Conservation (phyloP, 257 asterid genomes). For the Dorcoceras hygrometricum region DNA sequence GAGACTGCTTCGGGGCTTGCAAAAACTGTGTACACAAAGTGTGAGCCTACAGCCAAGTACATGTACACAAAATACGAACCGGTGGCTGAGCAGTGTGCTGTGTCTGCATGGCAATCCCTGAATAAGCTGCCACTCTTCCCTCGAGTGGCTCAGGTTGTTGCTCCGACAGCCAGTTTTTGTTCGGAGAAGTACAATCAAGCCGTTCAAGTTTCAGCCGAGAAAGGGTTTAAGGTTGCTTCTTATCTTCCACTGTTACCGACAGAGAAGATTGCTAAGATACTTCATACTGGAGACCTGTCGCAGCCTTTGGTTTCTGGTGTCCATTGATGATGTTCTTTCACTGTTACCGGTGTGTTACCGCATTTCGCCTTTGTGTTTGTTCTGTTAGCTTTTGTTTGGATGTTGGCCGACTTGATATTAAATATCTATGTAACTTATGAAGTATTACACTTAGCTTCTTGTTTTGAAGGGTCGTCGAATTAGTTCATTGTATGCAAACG, state of each 20-base stretch:
- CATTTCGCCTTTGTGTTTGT: background rate
- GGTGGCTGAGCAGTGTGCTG: slow-evolving; percentile 80
- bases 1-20: slow-evolving; percentile 80
- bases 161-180: slow-evolving; percentile 67
- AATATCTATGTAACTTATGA: no score
- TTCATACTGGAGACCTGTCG: slow-evolving; percentile 21
- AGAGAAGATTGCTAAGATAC: slow-evolving; percentile 61
- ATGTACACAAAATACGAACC: slow-evolving; percentile 77
- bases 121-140: slow-evolving; percentile 74
- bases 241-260: slow-evolving; percentile 84
- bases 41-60: slow-evolving; percentile 77
- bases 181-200: slow-evolving; percentile 69
- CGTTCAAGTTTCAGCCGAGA: slow-evolving; percentile 56
- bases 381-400: background rate
- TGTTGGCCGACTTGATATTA: no score
- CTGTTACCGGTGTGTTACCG: background rate
- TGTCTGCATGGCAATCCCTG: slow-evolving; percentile 58
- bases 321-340: slow-evolving; percentile 19
- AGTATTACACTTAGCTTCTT: no score
- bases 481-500: no score
- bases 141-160: slow-evolving; percentile 61
- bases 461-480: no score
- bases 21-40: slow-evolving; percentile 58
- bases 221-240: slow-evolving; percentile 67
- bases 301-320: slow-evolving; percentile 27